A percentile compares a stretch with the other conserved stretches of the same genome.
Evolutionary conservation across 805 yeast species (phyloP).

Genomic region (Kodamaea sagamina): DNA sequence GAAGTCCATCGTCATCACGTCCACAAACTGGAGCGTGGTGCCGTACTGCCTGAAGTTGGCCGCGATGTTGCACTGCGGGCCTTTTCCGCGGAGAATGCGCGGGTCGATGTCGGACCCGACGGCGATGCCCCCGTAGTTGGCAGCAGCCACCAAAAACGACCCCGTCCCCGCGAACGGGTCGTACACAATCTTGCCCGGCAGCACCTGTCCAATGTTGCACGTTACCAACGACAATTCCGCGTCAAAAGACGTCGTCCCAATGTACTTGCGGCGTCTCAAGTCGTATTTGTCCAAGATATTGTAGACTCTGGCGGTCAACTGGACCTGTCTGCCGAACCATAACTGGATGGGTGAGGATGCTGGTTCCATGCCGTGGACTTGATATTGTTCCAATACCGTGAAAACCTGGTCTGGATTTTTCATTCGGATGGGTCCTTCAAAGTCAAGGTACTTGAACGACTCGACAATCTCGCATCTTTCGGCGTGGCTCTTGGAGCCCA

Average conservation of each 20-base stretch:
- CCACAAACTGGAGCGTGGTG: constrained; percentile 59
- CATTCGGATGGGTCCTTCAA: constrained; percentile 77
- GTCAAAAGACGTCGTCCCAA: constrained; percentile 96
- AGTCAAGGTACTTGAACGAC: constrained; percentile 64
- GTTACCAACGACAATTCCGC: constrained; percentile 88
- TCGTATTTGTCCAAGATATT: constrained; percentile 77
- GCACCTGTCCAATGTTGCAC: constrained; percentile 81
- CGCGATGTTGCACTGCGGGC: constrained; percentile 49
- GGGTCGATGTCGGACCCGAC: constrained; percentile 92
- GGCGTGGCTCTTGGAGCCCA: constrained; percentile 57
- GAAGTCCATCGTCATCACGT: constrained; percentile 88
- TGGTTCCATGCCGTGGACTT: constrained; percentile 46
- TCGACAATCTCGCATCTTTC: constrained; percentile 66
- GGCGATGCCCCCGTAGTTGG: constrained; percentile 76
- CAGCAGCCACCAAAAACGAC: constrained; percentile 86
- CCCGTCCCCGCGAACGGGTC: constrained; percentile 99
- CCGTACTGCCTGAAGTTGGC: constrained; percentile 78
- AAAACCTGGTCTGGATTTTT: constrained; percentile 72
- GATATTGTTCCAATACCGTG: constrained; percentile 75
- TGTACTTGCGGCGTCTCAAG: constrained; percentile 77
- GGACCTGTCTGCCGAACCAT: constrained; percentile 78
- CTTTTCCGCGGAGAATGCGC: constrained; percentile 71
- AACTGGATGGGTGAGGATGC: constrained; percentile 53
- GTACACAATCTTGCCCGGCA: constrained; percentile 64
- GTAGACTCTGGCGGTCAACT: constrained; percentile 58